Conservation (phyloP, 1,139 yeast genomes). For the Kodamaea sp. region DNA sequence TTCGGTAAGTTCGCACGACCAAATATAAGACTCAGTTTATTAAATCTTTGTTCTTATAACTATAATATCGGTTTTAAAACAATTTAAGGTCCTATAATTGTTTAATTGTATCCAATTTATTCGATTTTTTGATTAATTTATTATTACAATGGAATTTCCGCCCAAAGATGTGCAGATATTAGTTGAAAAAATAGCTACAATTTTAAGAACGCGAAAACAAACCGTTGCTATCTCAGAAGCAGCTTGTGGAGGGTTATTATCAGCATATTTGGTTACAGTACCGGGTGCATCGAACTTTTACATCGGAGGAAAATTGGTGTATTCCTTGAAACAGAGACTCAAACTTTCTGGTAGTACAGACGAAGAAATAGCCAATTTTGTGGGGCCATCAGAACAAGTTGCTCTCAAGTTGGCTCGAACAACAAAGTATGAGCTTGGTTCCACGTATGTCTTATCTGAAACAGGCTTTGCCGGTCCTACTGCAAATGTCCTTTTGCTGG, state of each 20-base stretch:
- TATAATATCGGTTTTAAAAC: too few relatives aligned
- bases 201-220: slow-evolving; percentile 50
- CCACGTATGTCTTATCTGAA: slow-evolving; percentile 77
- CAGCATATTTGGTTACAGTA: slow-evolving; percentile 74
- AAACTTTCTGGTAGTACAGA: slow-evolving; percentile 76
- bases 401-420: slow-evolving; percentile 76
- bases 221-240: slow-evolving; percentile 82
- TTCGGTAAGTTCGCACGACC: slow-evolving; percentile 6
- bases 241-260: slow-evolving; percentile 83
- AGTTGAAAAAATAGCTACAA: slow-evolving; percentile 54
- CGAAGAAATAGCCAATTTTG: slow-evolving; percentile 62
- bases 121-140: too few relatives aligned
- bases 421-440: slow-evolving; percentile 73
- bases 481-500: slow-evolving; percentile 36
- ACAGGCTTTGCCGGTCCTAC: slow-evolving; percentile 88
- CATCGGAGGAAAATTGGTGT: slow-evolving; percentile 79
- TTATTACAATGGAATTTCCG: slow-evolving; percentile 50
- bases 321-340: slow-evolving; percentile 70
- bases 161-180: slow-evolving; percentile 50
- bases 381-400: slow-evolving; percentile 79
- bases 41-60: too few relatives aligned
- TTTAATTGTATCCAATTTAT: too few relatives aligned
- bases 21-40: too few relatives aligned
- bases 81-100: too few relatives aligned
- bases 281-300: slow-evolving; percentile 85